These are phyloP conservation scores for Quercus glauca DNA, from an alignment of 306 rosid species.

Conservation along the genomic window DNA sequence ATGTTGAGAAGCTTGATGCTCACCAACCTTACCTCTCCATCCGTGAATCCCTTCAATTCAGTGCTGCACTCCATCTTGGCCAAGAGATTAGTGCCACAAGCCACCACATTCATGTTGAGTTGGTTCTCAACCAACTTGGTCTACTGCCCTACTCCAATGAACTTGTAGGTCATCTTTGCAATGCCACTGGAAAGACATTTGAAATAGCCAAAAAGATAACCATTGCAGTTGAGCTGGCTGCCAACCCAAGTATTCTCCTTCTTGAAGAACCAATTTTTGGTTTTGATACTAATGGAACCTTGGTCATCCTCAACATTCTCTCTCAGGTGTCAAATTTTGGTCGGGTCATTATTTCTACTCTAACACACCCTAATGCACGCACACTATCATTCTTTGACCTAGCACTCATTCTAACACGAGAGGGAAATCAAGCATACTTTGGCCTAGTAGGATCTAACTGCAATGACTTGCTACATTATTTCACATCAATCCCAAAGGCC, in stretches of 20 bases:
- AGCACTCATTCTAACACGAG: background rate
- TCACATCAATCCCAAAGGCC: background rate
- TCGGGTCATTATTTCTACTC: background rate
- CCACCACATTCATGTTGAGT: background rate
- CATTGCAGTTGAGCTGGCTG: constrained; percentile 12
- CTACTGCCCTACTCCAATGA: constrained; percentile 10
- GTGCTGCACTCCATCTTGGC: constrained; percentile 2
- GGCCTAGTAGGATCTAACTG: constrained; percentile 8
- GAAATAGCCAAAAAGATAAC: constrained; percentile 12
- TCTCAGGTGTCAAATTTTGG: constrained; percentile 6
- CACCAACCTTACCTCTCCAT: constrained; percentile 12
- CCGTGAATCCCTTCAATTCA: constrained; percentile 5
- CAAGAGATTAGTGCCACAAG: constrained; percentile 2
- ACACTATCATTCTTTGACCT: background rate
- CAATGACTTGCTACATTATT: constrained; percentile 1
- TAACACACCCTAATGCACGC: constrained; percentile 6
- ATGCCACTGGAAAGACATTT: background rate
- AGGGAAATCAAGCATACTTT: constrained; percentile 9
- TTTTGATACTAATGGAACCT: background rate
- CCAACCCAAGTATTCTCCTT: constrained; percentile 14
- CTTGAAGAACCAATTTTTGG: constrained; percentile 7
- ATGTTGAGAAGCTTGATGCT: constrained; percentile 13
- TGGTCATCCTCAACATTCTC: constrained; percentile 4
- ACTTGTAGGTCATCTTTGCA: background rate
- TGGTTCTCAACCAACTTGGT: constrained; percentile 4